These are phyloP conservation scores for Termitomyces sp. DNA, from an alignment of 768 basidiomycete genomes.

Conservation along the genomic window DNA sequence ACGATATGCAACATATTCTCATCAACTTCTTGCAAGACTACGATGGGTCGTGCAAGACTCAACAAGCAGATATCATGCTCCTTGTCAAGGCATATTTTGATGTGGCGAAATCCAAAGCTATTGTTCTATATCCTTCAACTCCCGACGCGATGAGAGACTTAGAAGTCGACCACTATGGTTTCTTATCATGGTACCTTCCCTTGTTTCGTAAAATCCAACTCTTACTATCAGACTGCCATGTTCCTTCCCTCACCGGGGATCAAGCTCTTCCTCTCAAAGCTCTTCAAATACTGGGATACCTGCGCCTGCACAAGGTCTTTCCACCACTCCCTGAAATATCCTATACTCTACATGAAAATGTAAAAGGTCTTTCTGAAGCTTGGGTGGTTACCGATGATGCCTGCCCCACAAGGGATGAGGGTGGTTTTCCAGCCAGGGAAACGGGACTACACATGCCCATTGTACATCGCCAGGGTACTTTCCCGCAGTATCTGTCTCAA, in stretches of 20 bases:
- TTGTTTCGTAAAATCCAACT: not conserved
- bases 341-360: not conserved
- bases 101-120: not conserved
- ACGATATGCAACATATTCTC: not conserved
- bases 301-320: conserved; percentile 1
- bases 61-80: not conserved
- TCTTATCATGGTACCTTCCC: not conserved
- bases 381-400: not conserved
- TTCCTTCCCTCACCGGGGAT: not conserved
- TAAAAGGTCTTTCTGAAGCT: not conserved
- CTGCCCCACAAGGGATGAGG: not conserved
- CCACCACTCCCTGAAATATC: not conserved
- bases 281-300: not conserved
- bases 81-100: not conserved
- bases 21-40: not conserved
- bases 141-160: too few relatives aligned
- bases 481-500: not conserved
- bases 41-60: not conserved
- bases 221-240: too few relatives aligned
- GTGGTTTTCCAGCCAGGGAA: not conserved
- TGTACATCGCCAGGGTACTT: not conserved
- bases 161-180: too few relatives aligned
- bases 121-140: too few relatives aligned
- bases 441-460: not conserved
- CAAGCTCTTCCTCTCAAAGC: not conserved